Conservation (phyloP, 2,329 filamentous ascomycete species). For the Paecilomyces variotii region DNA sequence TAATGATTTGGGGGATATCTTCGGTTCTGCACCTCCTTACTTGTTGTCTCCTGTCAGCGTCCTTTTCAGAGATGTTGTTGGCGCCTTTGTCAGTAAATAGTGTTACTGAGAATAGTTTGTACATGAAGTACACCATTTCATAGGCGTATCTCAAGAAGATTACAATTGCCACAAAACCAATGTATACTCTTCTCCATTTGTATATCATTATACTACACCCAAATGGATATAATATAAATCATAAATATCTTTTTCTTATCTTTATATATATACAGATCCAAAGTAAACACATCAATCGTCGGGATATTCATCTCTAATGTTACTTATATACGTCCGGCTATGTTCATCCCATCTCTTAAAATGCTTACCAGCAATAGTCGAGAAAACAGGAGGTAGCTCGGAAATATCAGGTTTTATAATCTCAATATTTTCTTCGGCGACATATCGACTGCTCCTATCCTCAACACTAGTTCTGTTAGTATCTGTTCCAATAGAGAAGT, state of each 20-base stretch:
- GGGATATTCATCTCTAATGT: slow-evolving; percentile 73
- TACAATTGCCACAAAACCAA: not conserved
- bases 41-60: slow-evolving; percentile 28
- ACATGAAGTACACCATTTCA: not conserved
- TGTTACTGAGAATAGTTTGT: not conserved
- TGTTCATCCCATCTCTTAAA: slow-evolving; percentile 76
- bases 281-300: slow-evolving; percentile 54
- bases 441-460: slow-evolving; percentile 63
- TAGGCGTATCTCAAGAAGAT: not conserved
- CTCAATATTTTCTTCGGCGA: slow-evolving; percentile 74
- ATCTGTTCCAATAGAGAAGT: slow-evolving; percentile 7
- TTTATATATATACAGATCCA: not conserved
- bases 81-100: slow-evolving; percentile 14
- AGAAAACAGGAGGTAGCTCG: slow-evolving; percentile 43
- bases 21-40: slow-evolving; percentile 31
- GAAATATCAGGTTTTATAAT: slow-evolving; percentile 48
- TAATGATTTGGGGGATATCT: slow-evolving; percentile 26
- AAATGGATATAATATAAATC: not conserved
- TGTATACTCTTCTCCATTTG: not conserved
- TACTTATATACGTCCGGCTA: slow-evolving; percentile 69
- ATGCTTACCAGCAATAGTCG: slow-evolving; percentile 68
- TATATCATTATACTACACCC: not conserved
- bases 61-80: slow-evolving; percentile 32
- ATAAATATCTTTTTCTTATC: not conserved
- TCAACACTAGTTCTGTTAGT: slow-evolving; percentile 44